Evolutionary conservation across 164 flowering plant species (phyloP).

Genomic region (Magnolia officinalis): DNA sequence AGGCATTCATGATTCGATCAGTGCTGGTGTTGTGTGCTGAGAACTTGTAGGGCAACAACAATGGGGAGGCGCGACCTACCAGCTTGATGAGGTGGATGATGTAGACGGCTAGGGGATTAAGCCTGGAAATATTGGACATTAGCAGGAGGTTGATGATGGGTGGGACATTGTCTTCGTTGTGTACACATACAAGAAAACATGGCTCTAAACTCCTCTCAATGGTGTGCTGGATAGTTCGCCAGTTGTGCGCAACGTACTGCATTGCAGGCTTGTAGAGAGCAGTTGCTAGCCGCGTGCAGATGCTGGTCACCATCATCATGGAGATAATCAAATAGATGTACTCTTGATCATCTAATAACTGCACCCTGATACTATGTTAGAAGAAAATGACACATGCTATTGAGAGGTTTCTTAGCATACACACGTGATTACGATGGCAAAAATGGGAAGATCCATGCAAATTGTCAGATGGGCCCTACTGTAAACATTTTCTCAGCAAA

Average conservation of each 20-base stretch:
- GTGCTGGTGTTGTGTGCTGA: constrained; percentile 2
- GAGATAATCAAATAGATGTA: neutral
- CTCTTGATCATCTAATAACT: neutral
- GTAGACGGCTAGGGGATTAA: neutral
- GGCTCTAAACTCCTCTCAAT: neutral
- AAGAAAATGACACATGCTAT: no score
- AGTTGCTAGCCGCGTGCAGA: neutral
- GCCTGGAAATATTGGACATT: constrained; percentile 11
- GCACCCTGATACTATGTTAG: neutral
- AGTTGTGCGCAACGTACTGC: neutral
- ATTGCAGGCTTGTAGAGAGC: neutral
- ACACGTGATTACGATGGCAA: no score
- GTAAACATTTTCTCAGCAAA: no score
- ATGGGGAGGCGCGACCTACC: constrained; percentile 13
- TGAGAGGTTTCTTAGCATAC: no score
- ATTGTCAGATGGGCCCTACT: no score
- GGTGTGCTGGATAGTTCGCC: neutral
- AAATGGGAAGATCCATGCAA: no score
- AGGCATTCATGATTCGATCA: constrained; percentile 6
- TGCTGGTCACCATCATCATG: neutral
- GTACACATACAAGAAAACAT: constrained; percentile 11
- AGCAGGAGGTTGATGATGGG: constrained; percentile 14
- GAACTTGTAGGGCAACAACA: neutral
- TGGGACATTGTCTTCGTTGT: constrained; percentile 15
- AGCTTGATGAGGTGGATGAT: constrained; percentile 18